Percentiles rank a stretch among this genome's conserved stretches.
Evolutionary conservation across 1,139 yeast species (phyloP).

Genomic region (Pichia sp.): DNA sequence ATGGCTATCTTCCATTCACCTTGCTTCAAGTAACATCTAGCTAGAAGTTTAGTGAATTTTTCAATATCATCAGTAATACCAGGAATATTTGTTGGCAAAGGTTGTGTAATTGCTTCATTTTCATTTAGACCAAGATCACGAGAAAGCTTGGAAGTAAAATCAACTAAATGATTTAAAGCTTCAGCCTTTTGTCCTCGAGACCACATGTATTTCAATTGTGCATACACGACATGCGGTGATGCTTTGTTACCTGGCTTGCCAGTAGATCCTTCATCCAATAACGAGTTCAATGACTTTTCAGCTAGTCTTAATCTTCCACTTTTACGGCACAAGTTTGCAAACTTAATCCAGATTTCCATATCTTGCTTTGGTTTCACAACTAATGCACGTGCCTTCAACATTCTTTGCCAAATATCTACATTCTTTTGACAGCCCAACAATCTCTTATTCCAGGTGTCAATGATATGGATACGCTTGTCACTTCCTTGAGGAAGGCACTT

Average conservation of each 20-base stretch:
- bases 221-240: constrained; percentile 94
- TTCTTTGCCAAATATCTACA: constrained; percentile 97
- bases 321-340: constrained; percentile 92
- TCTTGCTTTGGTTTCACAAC: constrained; percentile 95
- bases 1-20: constrained; percentile 97
- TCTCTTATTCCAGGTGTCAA: constrained; percentile 92
- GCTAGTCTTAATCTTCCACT: constrained; percentile 90
- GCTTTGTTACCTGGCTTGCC: constrained; percentile 55
- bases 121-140: constrained; percentile 77
- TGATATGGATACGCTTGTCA: constrained; percentile 70
- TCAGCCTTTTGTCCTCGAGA: constrained; percentile 86
- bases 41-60: constrained; percentile 80
- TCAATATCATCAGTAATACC: constrained; percentile 74
- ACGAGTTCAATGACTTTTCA: constrained; percentile 78
- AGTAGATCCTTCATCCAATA: constrained; percentile 54
- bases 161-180: constrained; percentile 80
- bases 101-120: constrained; percentile 81
- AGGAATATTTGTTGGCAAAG: constrained; percentile 73
- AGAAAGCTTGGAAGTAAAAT: constrained; percentile 87
- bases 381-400: constrained; percentile 87
- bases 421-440: constrained; percentile 91
- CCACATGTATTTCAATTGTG: constrained; percentile 96
- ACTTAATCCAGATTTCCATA: constrained; percentile 97
- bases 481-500: constrained; percentile 81
- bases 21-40: constrained; percentile 92